A percentile compares a stretch with the other conserved stretches of the same genome.
phyloP scores from a whole-genome alignment of 2,329 filamentous ascomycete genomes.

The Tolypocladium endophyticum region DNA sequence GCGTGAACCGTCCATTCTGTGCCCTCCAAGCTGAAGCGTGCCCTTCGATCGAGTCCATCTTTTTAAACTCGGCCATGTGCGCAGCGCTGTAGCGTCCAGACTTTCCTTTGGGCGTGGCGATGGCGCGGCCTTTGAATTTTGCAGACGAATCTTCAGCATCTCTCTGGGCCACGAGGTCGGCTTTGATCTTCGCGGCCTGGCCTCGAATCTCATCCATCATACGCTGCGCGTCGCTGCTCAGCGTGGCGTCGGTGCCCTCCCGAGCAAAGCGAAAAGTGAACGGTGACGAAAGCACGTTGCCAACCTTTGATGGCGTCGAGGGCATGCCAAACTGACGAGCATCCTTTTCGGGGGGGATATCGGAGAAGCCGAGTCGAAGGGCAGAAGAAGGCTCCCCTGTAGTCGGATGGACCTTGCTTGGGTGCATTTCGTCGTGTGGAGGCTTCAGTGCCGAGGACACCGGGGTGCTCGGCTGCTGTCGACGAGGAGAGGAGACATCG shows the following conservation, averaged over 20 bases:
- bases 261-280: slow-evolving; percentile 62
- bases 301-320: slow-evolving; percentile 53
- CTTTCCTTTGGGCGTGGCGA: slow-evolving; percentile 72
- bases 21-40: slow-evolving; percentile 72
- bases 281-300: slow-evolving; percentile 39
- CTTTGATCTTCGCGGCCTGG: slow-evolving; percentile 61
- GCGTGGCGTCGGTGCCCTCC: slow-evolving; percentile 34
- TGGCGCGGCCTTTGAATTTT: slow-evolving; percentile 50
- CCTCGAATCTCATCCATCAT: slow-evolving; percentile 60
- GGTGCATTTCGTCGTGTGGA: slow-evolving; percentile 78
- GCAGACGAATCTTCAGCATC: slow-evolving; percentile 37
- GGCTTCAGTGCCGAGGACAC: slow-evolving; percentile 59
- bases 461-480: slow-evolving; percentile 42
- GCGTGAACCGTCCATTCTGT: slow-evolving; percentile 41
- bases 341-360: slow-evolving; percentile 47
- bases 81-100: slow-evolving; percentile 70
- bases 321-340: slow-evolving; percentile 31
- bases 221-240: slow-evolving; percentile 50
- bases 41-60: slow-evolving; percentile 92
- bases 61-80: slow-evolving; percentile 84
- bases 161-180: slow-evolving; percentile 51
- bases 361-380: slow-evolving; percentile 70
- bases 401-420: slow-evolving; percentile 68
- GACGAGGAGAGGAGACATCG: slow-evolving; percentile 23
- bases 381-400: slow-evolving; percentile 70